Evolutionary conservation across 2,329 filamentous ascomycete genomes (phyloP), one percentile per base, ranked within the genome.

Genomic region (Corinectria fuckeliana): DNA sequence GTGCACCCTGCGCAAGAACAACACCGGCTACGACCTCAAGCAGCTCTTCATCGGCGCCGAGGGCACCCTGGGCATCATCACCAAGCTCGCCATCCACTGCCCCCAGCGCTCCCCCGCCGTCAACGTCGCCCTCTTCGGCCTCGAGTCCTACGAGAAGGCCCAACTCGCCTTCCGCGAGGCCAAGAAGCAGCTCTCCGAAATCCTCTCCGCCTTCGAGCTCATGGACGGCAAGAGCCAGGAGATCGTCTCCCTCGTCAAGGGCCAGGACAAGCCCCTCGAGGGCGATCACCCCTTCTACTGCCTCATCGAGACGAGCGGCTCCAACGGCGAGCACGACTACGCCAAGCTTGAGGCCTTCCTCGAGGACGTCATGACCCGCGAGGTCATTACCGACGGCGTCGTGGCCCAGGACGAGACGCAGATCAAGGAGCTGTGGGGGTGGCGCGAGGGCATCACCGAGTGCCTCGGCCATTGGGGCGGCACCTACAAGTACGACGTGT

Each of bases 401-500:
- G 82, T 98, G 36, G 95, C 95, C 1, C 91, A 98, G 77, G 91
- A 97, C 72, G 92, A 96, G 77, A 96, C 94, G 1, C 96, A 99
- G 77, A 85, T 91, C 66, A 87, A 87, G 72, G 83, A 89, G 3
- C 84, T 99, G 50, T 99, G 95, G 95, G 84, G 86, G 59, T 98
- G 93, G 88, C 88, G 95, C 64, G 95, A 99, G 81, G 92, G 93
- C 67, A 92, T 99, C 68, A 89, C 93, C 0, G 95, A 99, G 79
- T 88, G 89, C 44, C 82, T 96, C 23, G 91, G 91, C 62, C 93
- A 97, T 75, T 92, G 91, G 78, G 96, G 95, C 58, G 95, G 93
- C 42, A 93, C 95, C 8, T 99, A 99, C 85, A 99, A 99, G 80
- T 99, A 99, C 76, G 95, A 99, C 73, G 84, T 99, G 28, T 98